These are phyloP conservation scores for Pseudozyma hubeiensis DNA, from an alignment of 1,284 basidiomycete species.

Conservation along the genomic window DNA sequence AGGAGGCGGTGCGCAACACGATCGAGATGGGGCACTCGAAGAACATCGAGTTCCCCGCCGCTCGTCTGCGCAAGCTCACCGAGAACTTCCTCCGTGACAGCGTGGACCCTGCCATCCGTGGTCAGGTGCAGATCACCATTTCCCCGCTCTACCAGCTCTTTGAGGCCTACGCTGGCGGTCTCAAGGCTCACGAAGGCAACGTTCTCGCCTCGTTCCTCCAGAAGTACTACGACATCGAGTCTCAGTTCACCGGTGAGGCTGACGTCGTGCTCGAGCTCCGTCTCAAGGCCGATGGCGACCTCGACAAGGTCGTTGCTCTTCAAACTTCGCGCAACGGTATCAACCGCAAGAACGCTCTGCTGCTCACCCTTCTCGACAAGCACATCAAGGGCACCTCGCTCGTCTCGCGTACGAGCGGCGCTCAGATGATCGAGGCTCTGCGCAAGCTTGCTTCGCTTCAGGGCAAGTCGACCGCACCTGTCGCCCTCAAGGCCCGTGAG, in stretches of 20 bases:
- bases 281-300: conserved; percentile 89
- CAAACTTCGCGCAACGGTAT: conserved; percentile 96
- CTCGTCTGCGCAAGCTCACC: conserved; percentile 82
- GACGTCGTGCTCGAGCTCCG: conserved; percentile 89
- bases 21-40: conserved; percentile 82
- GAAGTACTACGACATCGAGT: conserved; percentile 86
- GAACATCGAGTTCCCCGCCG: conserved; percentile 83
- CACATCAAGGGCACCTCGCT: conserved; percentile 61
- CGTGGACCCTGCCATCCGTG: conserved; percentile 70
- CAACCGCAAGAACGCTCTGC: conserved; percentile 88
- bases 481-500: conserved; percentile 92
- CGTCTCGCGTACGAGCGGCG: conserved; percentile 50
- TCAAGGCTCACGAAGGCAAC: conserved; percentile 87
- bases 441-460: conserved; percentile 76
- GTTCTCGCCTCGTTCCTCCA: conserved; percentile 79
- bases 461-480: conserved; percentile 72
- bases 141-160: conserved; percentile 80
- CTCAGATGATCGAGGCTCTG: conserved; percentile 60
- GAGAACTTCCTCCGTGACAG: conserved; percentile 87
- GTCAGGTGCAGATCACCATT: conserved; percentile 73
- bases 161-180: conserved; percentile 82
- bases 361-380: conserved; percentile 85
- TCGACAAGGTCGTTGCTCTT: conserved; percentile 87
- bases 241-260: conserved; percentile 89
- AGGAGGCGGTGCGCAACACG: conserved; percentile 83